A percentile compares a stretch with the other conserved stretches of the same genome.
Conservation (phyloP, 2,329 filamentous ascomycete species). For the Epichloe brachyelytri region DNA sequence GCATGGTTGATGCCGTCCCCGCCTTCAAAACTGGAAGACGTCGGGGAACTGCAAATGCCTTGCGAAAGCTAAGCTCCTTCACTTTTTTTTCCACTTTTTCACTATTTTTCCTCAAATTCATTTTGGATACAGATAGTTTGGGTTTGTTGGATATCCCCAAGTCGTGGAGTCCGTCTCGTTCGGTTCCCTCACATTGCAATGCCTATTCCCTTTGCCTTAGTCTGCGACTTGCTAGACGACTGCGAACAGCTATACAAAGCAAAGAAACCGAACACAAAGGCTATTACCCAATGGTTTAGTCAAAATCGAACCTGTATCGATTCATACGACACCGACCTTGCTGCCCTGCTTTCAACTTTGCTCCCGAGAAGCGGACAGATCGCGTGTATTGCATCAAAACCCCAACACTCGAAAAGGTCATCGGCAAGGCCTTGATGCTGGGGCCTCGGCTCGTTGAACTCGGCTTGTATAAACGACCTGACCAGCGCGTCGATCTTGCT, state of each 20-base stretch:
- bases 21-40: too few species aligned
- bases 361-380: slow-evolving; percentile 63
- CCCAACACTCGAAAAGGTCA: slow-evolving; percentile 47
- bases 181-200: slow-evolving; percentile 24
- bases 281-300: slow-evolving; percentile 55
- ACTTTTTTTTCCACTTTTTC: too few species aligned
- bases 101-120: not conserved
- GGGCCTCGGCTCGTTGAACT: slow-evolving; percentile 51
- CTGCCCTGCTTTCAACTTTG: slow-evolving; percentile 61
- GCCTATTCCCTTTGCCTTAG: slow-evolving; percentile 53
- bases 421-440: slow-evolving; percentile 54
- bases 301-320: slow-evolving; percentile 46
- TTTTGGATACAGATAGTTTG: not conserved
- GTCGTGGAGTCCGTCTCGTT: not conserved
- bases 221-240: slow-evolving; percentile 62
- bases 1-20: too few species aligned
- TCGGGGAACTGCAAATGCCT: not conserved
- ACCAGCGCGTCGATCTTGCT: slow-evolving; percentile 52
- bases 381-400: slow-evolving; percentile 63
- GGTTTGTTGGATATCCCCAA: not conserved
- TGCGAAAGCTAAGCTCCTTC: not conserved
- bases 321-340: slow-evolving; percentile 39
- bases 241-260: slow-evolving; percentile 37
- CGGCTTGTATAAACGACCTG: slow-evolving; percentile 45
- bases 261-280: slow-evolving; percentile 18